Percentiles rank a stretch among this genome's conserved stretches.
Evolutionary conservation across 192 early-diverging fungal species (phyloP).

Genomic region (Backusella tuberculispora): DNA sequence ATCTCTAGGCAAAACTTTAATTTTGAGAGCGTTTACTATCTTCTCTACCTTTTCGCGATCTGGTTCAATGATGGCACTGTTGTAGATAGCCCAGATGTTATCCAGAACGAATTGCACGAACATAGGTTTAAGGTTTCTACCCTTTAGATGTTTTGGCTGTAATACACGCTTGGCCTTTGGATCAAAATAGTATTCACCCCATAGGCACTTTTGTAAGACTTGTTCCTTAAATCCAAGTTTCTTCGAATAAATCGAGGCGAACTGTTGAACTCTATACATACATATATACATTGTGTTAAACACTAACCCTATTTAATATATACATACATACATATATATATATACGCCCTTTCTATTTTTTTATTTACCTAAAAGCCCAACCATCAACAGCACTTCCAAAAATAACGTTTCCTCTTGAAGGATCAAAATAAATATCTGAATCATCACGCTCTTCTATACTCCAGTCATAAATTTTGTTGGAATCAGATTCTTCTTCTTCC

Average conservation of each 20-base stretch:
- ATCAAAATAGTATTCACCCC: conserved; percentile 98
- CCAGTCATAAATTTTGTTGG: conserved; percentile 69
- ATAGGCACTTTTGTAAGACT: conserved; percentile 80
- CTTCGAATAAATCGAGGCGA: conserved; percentile 88
- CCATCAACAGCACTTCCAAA: conserved; percentile 97
- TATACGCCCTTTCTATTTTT: neutral
- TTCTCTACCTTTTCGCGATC: conserved; percentile 90
- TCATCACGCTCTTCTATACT: conserved; percentile 90
- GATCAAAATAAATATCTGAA: conserved; percentile 94
- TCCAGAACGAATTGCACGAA: conserved; percentile 96
- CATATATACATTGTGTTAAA: neutral
- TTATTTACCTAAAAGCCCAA: conserved; percentile 88
- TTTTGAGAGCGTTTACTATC: conserved; percentile 83
- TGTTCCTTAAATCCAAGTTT: conserved; percentile 86
- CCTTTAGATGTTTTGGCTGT: conserved; percentile 82
- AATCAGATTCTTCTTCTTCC: conserved; percentile 46
- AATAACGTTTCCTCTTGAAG: conserved; percentile 94
- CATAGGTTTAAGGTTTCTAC: conserved; percentile 86
- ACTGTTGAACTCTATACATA: conserved; percentile 75
- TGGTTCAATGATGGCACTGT: conserved; percentile 68
- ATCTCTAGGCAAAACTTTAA: conserved; percentile 93
- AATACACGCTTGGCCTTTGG: conserved; percentile 93
- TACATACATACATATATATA: neutral
- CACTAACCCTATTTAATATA: too few species aligned
- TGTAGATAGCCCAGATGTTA: conserved; percentile 96